Base-by-base conservation (phyloP, 2,329 filamentous ascomycete species). In the Aspergillus awamori region DNA sequence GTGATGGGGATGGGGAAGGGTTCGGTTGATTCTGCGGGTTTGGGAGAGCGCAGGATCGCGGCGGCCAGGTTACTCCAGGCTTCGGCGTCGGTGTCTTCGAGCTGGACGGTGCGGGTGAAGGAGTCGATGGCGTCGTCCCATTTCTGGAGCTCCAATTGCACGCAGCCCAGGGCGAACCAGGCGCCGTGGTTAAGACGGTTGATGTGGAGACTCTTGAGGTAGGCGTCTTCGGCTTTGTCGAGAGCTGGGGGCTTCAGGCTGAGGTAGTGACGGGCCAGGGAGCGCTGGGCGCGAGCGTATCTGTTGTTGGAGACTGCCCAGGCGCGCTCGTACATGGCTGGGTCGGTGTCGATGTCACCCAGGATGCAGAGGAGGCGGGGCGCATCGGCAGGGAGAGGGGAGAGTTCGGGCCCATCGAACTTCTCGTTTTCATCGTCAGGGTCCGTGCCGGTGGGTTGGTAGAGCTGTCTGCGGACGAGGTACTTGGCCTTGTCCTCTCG, bases 21-120 rank as follows among this genome's bases (percentile, higher is more conserved):
- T 5, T 62, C 47, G 24, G 45, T 28, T 15, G 33, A 1, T 2
- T 68, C 69, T 10, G 74, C 70, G 3, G 72, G 69, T 45, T 84
- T 63, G 13, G 74, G 66, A 11, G 71, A 67, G 43, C 83, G 76
- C 85, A 93, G 86, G 1, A 98, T 83, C 0, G 94, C 89, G 2
- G 90, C 93, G 0, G 93, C 95, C 22, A 99, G 84, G 72, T 99
- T 99, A 70, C 91, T 96, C 92, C 95, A 99, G 0, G 92, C 92
- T 71, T 96, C 88, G 0, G 93, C 94, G 72, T 97, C 93, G 56
- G 89, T 88, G 26, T 96, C 93, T 52, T 97, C 95, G 10, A 91
- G 84, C 67, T 91, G 88, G 10, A 99, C 93, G 8, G 90, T 89
- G 22, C 93, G 85, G 8, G 88, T 87, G 75, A 96, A 99, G 0